phyloP scores from a whole-genome alignment of 208 protist species.

The Acanthamoeba castellanii region DNA sequence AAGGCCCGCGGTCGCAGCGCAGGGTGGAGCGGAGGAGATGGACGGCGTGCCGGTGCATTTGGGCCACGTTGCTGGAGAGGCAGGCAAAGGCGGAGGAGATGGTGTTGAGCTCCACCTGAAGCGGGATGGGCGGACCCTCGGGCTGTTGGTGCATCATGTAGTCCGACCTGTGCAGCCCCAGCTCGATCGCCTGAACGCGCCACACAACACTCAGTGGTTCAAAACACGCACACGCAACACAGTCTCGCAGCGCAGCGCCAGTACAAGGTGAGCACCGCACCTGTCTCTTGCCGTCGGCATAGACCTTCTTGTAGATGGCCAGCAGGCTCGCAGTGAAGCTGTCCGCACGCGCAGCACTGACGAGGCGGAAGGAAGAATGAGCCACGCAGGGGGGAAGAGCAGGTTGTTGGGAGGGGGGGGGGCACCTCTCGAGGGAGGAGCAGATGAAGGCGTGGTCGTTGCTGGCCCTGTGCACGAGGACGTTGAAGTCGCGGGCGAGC shows the following conservation, averaged over 20 bases:
- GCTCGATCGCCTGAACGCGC: conserved; percentile 89
- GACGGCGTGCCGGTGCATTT: conserved; percentile 90
- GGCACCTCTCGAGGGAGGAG: conserved; percentile 2
- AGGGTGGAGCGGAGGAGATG: neutral
- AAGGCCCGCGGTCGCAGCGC: neutral
- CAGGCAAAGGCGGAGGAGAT: conserved; percentile 95
- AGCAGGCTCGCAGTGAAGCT: conserved; percentile 56
- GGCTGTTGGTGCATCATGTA: conserved; percentile 93
- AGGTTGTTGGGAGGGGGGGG: neutral
- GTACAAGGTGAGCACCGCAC: neutral
- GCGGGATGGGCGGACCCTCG: conserved; percentile 24
- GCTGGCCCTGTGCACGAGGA: conserved; percentile 58
- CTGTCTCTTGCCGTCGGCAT: conserved; percentile 30
- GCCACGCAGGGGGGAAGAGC: neutral
- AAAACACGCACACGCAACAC: neutral
- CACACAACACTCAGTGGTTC: neutral
- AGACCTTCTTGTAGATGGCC: conserved; percentile 61
- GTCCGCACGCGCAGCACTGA: conserved; percentile 14
- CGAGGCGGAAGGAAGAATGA: neutral
- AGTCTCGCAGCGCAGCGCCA: neutral
- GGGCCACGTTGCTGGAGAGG: conserved; percentile 90
- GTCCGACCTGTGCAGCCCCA: conserved; percentile 95
- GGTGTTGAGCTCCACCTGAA: conserved; percentile 98
- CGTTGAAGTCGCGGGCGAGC: conserved; percentile 52
- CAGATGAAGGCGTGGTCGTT: conserved; percentile 50